Conservation (phyloP, 345 rosid species). For the Eucalyptus pauciflora region DNA sequence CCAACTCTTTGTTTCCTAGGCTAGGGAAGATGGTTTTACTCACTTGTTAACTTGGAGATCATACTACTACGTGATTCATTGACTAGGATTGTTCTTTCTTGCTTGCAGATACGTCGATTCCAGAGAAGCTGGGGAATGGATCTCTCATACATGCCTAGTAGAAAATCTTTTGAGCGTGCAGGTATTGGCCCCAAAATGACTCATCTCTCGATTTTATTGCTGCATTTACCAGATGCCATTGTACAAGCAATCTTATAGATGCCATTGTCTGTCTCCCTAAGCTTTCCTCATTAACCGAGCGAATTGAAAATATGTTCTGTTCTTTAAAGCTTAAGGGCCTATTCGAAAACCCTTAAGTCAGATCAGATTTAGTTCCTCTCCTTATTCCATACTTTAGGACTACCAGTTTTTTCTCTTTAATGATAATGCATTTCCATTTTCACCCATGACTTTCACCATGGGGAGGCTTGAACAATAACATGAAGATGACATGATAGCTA, state of each 20-base stretch:
- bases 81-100: not conserved
- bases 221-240: not conserved
- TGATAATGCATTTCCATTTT: not conserved
- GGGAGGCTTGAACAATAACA: not conserved
- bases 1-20: not conserved
- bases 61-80: not conserved
- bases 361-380: not conserved
- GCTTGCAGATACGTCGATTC: slow-evolving; percentile 50
- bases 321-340: not conserved
- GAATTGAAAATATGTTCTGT: not conserved
- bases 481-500: not conserved
- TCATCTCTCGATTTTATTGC: not conserved
- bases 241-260: not conserved
- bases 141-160: slow-evolving; percentile 86
- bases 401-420: not conserved
- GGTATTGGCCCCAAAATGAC: slow-evolving; percentile 17
- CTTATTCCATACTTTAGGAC: not conserved
- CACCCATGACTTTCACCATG: not conserved
- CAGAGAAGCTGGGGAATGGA: slow-evolving; percentile 98
- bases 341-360: not conserved
- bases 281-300: not conserved
- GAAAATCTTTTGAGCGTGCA: slow-evolving; percentile 94
- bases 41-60: not conserved
- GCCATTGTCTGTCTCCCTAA: not conserved
- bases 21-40: not conserved